Conservation (phyloP, 1,139 yeast genomes). For the Geotrichum aggregatum region DNA sequence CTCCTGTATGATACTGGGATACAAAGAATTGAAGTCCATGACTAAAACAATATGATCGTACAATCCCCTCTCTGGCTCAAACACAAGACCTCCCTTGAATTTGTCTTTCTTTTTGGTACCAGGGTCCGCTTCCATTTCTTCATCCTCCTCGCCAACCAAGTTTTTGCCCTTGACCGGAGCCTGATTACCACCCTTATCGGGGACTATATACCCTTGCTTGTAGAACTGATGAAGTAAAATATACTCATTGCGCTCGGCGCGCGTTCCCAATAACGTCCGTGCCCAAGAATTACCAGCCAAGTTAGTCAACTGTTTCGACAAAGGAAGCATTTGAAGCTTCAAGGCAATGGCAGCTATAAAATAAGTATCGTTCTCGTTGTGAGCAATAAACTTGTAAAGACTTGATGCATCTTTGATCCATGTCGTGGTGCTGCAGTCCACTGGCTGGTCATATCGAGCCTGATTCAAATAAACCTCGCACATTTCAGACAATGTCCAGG, state of each 20-base stretch:
- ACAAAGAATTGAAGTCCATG: slow-evolving; percentile 97
- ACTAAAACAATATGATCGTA: slow-evolving; percentile 86
- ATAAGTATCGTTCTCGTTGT: slow-evolving; percentile 62
- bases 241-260: slow-evolving; percentile 94
- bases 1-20: slow-evolving; percentile 96
- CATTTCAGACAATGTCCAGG: slow-evolving; percentile 97
- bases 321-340: slow-evolving; percentile 75
- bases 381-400: slow-evolving; percentile 65
- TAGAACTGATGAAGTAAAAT: slow-evolving; percentile 90
- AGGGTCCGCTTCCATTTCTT: slow-evolving; percentile 27
- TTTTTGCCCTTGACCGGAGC: slow-evolving; percentile 28
- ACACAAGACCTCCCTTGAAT: slow-evolving; percentile 93
- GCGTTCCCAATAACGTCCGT: slow-evolving; percentile 86
- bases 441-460: slow-evolving; percentile 66
- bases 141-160: slow-evolving; percentile 35
- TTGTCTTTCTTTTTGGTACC: slow-evolving; percentile 63
- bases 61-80: slow-evolving; percentile 93
- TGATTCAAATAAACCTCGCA: slow-evolving; percentile 66
- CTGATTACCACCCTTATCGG: slow-evolving; percentile 57
- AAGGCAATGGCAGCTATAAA: slow-evolving; percentile 71
- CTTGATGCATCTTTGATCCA: slow-evolving; percentile 59
- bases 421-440: slow-evolving; percentile 55
- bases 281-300: slow-evolving; percentile 98
- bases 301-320: slow-evolving; percentile 86
- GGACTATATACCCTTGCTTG: slow-evolving; percentile 75